A percentile compares a stretch with the other conserved stretches of the same genome.
These are phyloP conservation scores for Ceratocystis huliohia DNA, from an alignment of 2,329 filamentous ascomycete species.

Conservation along the genomic window DNA sequence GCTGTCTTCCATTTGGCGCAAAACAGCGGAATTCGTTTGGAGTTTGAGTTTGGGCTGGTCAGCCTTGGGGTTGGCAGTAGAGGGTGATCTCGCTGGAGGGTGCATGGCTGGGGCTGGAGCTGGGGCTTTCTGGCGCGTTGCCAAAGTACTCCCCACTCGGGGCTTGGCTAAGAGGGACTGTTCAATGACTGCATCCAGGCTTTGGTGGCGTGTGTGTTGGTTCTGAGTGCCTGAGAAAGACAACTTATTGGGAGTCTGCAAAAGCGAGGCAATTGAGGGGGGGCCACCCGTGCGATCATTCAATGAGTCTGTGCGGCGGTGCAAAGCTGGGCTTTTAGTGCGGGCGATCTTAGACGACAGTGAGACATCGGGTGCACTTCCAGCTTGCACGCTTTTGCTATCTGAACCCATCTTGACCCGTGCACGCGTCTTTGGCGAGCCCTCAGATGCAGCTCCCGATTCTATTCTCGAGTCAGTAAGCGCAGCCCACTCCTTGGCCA, in stretches of 20 bases:
- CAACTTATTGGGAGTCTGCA: neutral
- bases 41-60: conserved; percentile 17
- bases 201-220: conserved; percentile 15
- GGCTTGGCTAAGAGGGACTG: neutral
- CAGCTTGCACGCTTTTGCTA: neutral
- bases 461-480: neutral
- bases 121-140: conserved; percentile 1
- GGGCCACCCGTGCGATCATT: neutral
- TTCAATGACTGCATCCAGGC: conserved; percentile 15
- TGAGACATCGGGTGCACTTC: neutral
- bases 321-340: neutral
- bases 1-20: conserved; percentile 18
- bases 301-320: conserved; percentile 11
- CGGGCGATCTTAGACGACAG: neutral
- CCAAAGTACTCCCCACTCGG: neutral
- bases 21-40: conserved; percentile 18
- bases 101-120: neutral
- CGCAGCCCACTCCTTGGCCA: conserved; percentile 13
- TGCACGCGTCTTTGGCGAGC: neutral
- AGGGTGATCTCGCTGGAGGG: neutral
- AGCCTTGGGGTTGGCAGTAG: neutral
- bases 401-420: neutral
- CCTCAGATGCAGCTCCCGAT: neutral
- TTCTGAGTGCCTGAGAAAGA: neutral
- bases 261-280: neutral